Percentiles rank a stretch among this genome's conserved stretches.
Evolutionary conservation across 495 filamentous ascomycete genomes (phyloP).

Genomic region (Lasiosphaeria ovina): DNA sequence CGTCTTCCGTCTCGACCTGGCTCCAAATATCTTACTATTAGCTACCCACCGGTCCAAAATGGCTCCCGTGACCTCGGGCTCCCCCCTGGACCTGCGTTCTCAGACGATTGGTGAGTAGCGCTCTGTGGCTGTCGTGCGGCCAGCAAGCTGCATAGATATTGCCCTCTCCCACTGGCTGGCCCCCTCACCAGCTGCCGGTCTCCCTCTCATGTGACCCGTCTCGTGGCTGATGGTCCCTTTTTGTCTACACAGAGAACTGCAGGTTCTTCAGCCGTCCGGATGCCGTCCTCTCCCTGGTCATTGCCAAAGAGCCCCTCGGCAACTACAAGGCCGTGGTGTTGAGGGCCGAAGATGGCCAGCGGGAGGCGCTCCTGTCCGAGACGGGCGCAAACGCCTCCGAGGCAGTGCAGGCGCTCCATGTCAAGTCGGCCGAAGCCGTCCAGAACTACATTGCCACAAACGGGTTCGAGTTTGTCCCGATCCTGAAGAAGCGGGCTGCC

Average conservation of each 20-base stretch:
- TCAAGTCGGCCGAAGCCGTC: conserved; percentile 36
- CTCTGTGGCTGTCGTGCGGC: background rate
- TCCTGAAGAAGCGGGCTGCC: conserved; percentile 15
- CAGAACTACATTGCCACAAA: conserved; percentile 37
- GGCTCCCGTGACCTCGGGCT: conserved; percentile 17
- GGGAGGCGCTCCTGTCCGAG: conserved; percentile 34
- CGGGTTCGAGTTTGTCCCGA: conserved; percentile 31
- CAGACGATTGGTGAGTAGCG: conserved; percentile 24
- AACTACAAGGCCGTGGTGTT: conserved; percentile 36
- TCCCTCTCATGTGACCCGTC: background rate
- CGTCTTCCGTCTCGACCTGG: background rate
- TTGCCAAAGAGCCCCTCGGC: conserved; percentile 30
- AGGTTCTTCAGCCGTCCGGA: conserved; percentile 32
- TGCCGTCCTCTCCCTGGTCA: conserved; percentile 33
- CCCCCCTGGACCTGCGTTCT: conserved; percentile 15
- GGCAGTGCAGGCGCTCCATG: conserved; percentile 31
- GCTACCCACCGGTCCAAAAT: conserved; percentile 10
- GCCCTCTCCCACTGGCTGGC: background rate
- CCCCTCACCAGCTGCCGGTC: background rate
- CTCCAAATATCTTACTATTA: background rate
- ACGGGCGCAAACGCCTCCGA: conserved; percentile 18
- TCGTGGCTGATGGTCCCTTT: background rate
- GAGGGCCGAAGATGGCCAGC: conserved; percentile 24
- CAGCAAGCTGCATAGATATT: background rate
- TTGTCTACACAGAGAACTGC: conserved; percentile 36